A percentile compares a stretch with the other conserved stretches of the same genome.
Evolutionary conservation across 495 filamentous ascomycete genomes (phyloP).

Genomic region (Podospora pseudoanserina): DNA sequence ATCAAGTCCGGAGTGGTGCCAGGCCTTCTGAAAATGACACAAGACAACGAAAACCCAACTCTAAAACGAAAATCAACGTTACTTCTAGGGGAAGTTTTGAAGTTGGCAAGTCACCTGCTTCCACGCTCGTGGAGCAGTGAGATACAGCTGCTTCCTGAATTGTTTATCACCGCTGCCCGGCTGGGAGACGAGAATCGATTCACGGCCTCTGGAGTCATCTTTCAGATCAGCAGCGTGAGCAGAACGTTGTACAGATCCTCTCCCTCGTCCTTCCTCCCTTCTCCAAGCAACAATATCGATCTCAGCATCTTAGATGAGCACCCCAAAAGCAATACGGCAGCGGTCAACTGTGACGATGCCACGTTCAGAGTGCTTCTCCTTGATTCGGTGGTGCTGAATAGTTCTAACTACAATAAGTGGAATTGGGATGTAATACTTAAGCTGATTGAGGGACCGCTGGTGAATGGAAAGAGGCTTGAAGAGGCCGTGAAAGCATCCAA

Average conservation of each 20-base stretch:
- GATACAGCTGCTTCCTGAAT: constrained; percentile 77
- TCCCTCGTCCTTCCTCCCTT: constrained; percentile 38
- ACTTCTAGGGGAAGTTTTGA: constrained; percentile 83
- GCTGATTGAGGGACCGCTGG: constrained; percentile 88
- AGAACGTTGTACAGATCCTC: constrained; percentile 83
- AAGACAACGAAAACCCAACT: constrained; percentile 68
- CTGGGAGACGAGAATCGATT: constrained; percentile 70
- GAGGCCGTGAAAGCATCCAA: constrained; percentile 94
- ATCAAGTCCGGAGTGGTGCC: constrained; percentile 77
- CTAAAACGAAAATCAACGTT: constrained; percentile 86
- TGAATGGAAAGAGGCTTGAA: constrained; percentile 86
- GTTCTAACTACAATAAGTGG: constrained; percentile 88
- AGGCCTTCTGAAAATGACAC: constrained; percentile 66
- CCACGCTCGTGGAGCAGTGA: constrained; percentile 73
- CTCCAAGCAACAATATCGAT: constrained; percentile 39
- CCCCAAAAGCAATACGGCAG: constrained; percentile 62
- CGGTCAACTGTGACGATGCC: constrained; percentile 76
- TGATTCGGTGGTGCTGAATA: constrained; percentile 81
- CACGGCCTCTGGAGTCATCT: constrained; percentile 79
- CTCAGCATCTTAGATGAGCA: constrained; percentile 53
- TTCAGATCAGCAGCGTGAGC: constrained; percentile 96
- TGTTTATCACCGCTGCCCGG: constrained; percentile 70
- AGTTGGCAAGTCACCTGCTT: constrained; percentile 79
- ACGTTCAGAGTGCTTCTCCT: constrained; percentile 80
- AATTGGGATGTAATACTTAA: constrained; percentile 89